Percentiles rank a stretch among this genome's conserved stretches.
phyloP scores from a whole-genome alignment of 140 eudicot genomes.

The Ambrosia hybrid region DNA sequence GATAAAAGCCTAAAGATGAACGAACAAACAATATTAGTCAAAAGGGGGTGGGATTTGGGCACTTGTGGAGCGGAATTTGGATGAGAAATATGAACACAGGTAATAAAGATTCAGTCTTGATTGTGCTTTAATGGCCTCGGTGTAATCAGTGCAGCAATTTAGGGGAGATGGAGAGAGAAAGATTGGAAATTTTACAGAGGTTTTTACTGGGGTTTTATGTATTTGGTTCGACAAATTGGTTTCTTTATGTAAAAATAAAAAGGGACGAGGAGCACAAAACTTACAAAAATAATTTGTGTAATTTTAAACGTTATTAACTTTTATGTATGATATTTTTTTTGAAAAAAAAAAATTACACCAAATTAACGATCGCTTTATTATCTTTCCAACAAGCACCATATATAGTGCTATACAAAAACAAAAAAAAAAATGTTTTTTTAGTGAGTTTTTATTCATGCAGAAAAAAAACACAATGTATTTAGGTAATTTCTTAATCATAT shows the following conservation, averaged over 20 bases:
- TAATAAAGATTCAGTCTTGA: slow-evolving; percentile 5
- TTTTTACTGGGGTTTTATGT: slow-evolving; percentile 23
- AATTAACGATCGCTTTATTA: no score
- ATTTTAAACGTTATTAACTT: no score
- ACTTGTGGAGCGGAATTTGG: background rate
- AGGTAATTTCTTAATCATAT: no score
- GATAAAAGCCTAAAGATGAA: background rate
- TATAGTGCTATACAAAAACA: no score
- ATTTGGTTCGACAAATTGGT: slow-evolving; percentile 8
- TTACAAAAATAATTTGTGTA: no score
- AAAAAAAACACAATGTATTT: no score
- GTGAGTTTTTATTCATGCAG: no score
- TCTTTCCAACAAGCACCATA: no score
- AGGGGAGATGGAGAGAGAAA: slow-evolving; percentile 26
- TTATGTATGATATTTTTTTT: no score
- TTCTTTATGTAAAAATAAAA: background rate
- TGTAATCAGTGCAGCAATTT: slow-evolving; percentile 24
- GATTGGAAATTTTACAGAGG: slow-evolving; percentile 18
- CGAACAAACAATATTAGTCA: background rate
- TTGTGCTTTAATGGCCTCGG: slow-evolving; percentile 20
- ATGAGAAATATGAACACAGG: slow-evolving; percentile 8
- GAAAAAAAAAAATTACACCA: no score
- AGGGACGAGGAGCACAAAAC: no score
- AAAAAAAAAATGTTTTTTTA: no score
- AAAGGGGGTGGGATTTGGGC: background rate